phyloP scores from a whole-genome alignment of 1,284 basidiomycete species.

The Earliella scabrosa region DNA sequence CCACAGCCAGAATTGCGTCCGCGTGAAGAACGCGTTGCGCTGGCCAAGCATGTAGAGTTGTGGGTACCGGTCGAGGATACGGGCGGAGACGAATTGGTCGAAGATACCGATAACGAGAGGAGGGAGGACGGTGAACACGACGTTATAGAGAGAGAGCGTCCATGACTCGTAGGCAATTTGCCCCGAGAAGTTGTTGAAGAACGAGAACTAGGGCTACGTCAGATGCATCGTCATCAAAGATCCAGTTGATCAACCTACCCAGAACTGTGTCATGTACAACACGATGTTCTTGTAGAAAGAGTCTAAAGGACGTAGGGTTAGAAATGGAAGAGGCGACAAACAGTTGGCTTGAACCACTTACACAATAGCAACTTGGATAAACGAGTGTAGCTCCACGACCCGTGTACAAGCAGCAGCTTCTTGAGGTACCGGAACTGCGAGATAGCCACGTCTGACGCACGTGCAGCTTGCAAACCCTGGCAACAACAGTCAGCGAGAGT shows the following conservation, averaged over 20 bases:
- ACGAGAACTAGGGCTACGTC: conserved; percentile 75
- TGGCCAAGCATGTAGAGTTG: conserved; percentile 95
- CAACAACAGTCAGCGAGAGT: conserved; percentile 3
- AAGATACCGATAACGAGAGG: conserved; percentile 98
- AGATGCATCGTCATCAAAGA: not conserved
- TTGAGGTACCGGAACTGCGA: conserved; percentile 98
- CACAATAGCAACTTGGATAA: conserved; percentile 95
- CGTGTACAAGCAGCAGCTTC: conserved; percentile 96
- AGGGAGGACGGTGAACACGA: conserved; percentile 93
- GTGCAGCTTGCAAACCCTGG: conserved; percentile 94
- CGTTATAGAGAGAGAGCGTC: conserved; percentile 95
- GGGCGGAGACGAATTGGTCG: conserved; percentile 96
- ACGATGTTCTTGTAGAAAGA: conserved; percentile 98
- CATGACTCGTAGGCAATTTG: conserved; percentile 99
- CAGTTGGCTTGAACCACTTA: conserved; percentile 40
- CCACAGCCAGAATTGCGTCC: conserved; percentile 95
- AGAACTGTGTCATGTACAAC: conserved; percentile 97
- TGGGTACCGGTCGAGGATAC: conserved; percentile 96
- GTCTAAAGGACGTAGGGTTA: conserved; percentile 48
- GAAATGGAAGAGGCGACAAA: not conserved
- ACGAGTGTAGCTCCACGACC: conserved; percentile 97
- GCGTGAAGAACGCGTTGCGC: conserved; percentile 90
- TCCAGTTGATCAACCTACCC: conserved; percentile 58
- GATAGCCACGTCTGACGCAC: conserved; percentile 96
- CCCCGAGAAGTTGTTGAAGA: conserved; percentile 98